Evolutionary conservation across 2,329 filamentous ascomycete species (phyloP).

Genomic region (Emmonsiellopsis sp.): DNA sequence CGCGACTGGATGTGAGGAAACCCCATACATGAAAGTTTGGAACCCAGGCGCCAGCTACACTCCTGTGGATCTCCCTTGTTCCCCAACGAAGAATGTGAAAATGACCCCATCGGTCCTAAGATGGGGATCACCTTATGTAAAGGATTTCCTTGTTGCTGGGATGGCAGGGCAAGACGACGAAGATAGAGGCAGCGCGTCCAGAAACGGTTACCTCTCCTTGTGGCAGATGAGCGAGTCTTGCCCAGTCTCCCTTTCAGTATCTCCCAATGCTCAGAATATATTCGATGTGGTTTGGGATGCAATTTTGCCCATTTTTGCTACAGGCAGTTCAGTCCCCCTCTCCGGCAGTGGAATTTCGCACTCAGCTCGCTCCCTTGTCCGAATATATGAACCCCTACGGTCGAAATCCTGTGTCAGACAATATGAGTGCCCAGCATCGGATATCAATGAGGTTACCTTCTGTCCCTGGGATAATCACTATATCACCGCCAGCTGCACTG

Average conservation of each 20-base stretch:
- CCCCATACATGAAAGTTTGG: conserved; percentile 30
- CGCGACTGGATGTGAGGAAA: conserved; percentile 40
- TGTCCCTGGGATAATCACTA: conserved; percentile 39
- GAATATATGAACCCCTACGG: conserved; percentile 40
- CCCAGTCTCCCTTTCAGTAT: conserved; percentile 28
- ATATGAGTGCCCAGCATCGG: conserved; percentile 49
- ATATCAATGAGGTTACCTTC: conserved; percentile 53
- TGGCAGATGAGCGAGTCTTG: conserved; percentile 42
- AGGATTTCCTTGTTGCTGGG: conserved; percentile 45
- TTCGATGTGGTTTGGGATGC: conserved; percentile 54
- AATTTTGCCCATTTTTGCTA: conserved; percentile 41
- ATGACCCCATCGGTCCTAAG: conserved; percentile 38
- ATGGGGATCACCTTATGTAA: conserved; percentile 35
- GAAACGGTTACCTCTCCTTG: conserved; percentile 44
- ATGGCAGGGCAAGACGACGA: conserved; percentile 38
- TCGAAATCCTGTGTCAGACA: conserved; percentile 32
- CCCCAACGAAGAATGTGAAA: conserved; percentile 20
- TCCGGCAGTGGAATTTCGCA: conserved; percentile 22
- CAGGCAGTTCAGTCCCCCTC: conserved; percentile 39
- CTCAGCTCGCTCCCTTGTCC: conserved; percentile 40
- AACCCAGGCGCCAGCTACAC: conserved; percentile 16
- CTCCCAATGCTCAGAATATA: conserved; percentile 43
- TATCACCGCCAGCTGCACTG: conserved; percentile 51
- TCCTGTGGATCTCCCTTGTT: conserved; percentile 15
- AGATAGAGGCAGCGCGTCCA: conserved; percentile 23